Conservation (phyloP, 1,139 yeast genomes). For the Yamadazyma conglobata region DNA sequence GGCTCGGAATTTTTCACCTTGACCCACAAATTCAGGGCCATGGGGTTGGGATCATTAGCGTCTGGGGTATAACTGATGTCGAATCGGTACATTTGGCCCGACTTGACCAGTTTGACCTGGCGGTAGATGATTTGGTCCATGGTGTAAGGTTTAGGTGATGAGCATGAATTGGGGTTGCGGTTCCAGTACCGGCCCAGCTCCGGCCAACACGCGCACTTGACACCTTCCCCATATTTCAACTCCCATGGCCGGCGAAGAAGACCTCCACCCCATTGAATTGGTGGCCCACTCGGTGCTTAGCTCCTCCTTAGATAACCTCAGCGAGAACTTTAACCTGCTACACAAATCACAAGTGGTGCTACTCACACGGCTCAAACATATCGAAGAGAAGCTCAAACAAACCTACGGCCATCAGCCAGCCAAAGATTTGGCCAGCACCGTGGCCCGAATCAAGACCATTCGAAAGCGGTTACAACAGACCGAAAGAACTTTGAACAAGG, state of each 20-base stretch:
- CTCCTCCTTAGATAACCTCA: conserved; percentile 49
- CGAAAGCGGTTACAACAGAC: conserved; percentile 32
- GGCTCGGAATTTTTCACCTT: conserved; percentile 72
- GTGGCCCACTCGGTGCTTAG: conserved; percentile 54
- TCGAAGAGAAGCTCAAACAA: conserved; percentile 34
- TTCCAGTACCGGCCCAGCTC: background rate
- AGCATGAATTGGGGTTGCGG: background rate
- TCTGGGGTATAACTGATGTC: conserved; percentile 32
- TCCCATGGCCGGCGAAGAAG: conserved; percentile 3
- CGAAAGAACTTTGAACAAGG: conserved; percentile 23
- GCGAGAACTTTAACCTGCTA: conserved; percentile 49
- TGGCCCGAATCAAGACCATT: conserved; percentile 30
- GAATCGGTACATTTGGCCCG: conserved; percentile 39
- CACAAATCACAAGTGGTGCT: conserved; percentile 57
- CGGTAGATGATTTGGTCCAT: too few species aligned
- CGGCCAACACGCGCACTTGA: background rate
- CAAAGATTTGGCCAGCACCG: conserved; percentile 24
- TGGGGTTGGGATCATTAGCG: conserved; percentile 8
- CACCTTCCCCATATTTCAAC: background rate
- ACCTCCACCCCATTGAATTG: conserved; percentile 16
- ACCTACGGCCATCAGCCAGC: background rate
- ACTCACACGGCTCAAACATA: conserved; percentile 42
- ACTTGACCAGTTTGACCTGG: conserved; percentile 31
- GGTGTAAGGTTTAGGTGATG: too few species aligned
- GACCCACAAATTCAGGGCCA: conserved; percentile 46